Conservation (phyloP, 768 basidiomycete genomes). For the Phallus indusiatus region DNA sequence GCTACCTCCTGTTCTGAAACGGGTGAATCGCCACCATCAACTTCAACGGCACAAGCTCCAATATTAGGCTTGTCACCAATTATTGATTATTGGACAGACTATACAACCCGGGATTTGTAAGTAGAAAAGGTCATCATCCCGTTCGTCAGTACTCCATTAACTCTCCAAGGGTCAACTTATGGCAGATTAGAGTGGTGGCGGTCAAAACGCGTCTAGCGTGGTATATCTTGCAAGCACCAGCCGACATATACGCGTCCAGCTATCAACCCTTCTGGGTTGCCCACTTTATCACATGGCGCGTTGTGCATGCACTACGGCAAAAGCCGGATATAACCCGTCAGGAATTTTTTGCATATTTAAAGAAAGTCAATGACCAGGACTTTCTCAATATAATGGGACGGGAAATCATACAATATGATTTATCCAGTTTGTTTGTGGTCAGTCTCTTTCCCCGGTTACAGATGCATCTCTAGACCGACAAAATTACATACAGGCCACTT, state of each 20-base stretch:
- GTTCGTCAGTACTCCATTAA: background rate
- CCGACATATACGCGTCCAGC: slow-evolving; percentile 33
- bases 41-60: background rate
- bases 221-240: slow-evolving; percentile 56
- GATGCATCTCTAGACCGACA: background rate
- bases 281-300: slow-evolving; percentile 28
- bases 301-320: background rate
- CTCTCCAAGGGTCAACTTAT: background rate
- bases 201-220: slow-evolving; percentile 53
- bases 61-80: background rate
- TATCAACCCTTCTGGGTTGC: slow-evolving; percentile 39
- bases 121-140: background rate
- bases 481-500: background rate
- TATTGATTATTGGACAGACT: slow-evolving; percentile 4
- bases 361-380: slow-evolving; percentile 18
- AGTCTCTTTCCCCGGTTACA: slow-evolving; percentile 20
- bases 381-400: slow-evolving; percentile 34
- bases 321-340: background rate
- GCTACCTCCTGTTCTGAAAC: background rate
- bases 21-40: background rate
- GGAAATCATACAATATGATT: slow-evolving; percentile 30
- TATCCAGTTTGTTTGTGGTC: slow-evolving; percentile 40
- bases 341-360: background rate
- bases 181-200: background rate
- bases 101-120: background rate